Conservation (phyloP, 495 filamentous ascomycete genomes). For the Talaromyces ruber region DNA sequence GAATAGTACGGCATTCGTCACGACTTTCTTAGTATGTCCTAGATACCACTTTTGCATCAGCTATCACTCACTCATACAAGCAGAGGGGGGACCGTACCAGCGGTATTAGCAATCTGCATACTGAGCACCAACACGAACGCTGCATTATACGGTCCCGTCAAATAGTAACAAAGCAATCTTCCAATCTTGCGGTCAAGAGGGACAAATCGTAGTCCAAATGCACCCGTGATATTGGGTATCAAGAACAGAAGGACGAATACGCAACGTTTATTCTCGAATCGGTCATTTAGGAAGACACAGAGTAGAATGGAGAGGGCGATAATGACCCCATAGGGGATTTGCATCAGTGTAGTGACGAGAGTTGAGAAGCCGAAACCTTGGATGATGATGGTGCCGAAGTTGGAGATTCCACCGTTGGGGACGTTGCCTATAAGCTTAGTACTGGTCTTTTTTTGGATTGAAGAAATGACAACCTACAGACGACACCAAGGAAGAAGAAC, state of each 20-base stretch:
- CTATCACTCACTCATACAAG: neutral
- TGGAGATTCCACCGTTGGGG: conserved; percentile 44
- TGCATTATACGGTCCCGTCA: conserved; percentile 52
- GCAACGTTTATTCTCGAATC: conserved; percentile 47
- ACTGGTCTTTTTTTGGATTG: neutral
- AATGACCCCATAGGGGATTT: conserved; percentile 52
- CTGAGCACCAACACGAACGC: conserved; percentile 51
- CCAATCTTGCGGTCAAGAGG: conserved; percentile 34
- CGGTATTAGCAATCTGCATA: conserved; percentile 49
- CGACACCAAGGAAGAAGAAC: conserved; percentile 51
- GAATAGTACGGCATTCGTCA: conserved; percentile 51
- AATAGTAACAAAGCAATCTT: conserved; percentile 46
- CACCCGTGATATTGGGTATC: conserved; percentile 44
- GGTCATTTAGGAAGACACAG: conserved; percentile 51
- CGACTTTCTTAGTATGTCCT: conserved; percentile 56
- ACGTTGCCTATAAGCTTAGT: conserved; percentile 16
- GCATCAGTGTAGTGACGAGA: conserved; percentile 34
- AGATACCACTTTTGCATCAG: neutral
- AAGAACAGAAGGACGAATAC: conserved; percentile 46
- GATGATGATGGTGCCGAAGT: conserved; percentile 55
- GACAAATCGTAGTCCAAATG: conserved; percentile 49
- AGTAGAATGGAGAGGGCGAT: conserved; percentile 48
- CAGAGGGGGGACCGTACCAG: conserved; percentile 6
- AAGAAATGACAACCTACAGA: conserved; percentile 7
- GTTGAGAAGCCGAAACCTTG: conserved; percentile 54